Evolutionary conservation across 2,329 filamentous ascomycete genomes (phyloP), one percentile per base, ranked within the genome.

Genomic region (Thermochaetoides dissita): DNA sequence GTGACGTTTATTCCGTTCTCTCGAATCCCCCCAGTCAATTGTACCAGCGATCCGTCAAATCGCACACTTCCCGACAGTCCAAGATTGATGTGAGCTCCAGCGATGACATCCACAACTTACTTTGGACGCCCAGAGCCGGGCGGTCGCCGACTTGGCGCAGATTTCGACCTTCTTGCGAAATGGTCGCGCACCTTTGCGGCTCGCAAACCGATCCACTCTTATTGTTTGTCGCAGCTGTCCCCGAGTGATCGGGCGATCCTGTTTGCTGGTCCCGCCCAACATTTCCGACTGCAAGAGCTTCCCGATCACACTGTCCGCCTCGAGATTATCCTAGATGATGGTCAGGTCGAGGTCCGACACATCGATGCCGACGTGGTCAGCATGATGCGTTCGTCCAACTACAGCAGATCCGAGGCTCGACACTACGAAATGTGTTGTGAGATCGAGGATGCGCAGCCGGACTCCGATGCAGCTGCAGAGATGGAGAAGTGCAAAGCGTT

Each of bases 161-260:
- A 53, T 34, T 37, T 53, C 12, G 33, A 40, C 9, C 42, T 50
- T 3, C 30, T 53, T 8, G 49, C 39, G 17, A 51, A 53, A 29
- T 53, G 50, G 50, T 36, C 42, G 6, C 30, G 33, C 9, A 36
- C 37, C 12, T 44, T 47, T 10, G 39, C 41, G 9, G 9, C 33
- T 1, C 41, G 37, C 17, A 35, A 41, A 2, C 42, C 44, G 11
- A 12, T 44, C 7, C 44, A 36, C 24, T 44, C 43, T 8, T 48
- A 44, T 36, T 35, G 45, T 12, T 42, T 53, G 7, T 45, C 50
- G 3, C 36, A 48, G 33, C 45, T 53, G 7, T 53, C 51, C 2
- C 24, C 35, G 6, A 29, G 42, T 6, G 50, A 53, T 35, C 47
- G 49, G 10, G 37, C 40, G 7, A 46, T 45, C 8, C 39, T 53